Conservation (phyloP, 306 rosid species). For the Casuarina glauca region DNA sequence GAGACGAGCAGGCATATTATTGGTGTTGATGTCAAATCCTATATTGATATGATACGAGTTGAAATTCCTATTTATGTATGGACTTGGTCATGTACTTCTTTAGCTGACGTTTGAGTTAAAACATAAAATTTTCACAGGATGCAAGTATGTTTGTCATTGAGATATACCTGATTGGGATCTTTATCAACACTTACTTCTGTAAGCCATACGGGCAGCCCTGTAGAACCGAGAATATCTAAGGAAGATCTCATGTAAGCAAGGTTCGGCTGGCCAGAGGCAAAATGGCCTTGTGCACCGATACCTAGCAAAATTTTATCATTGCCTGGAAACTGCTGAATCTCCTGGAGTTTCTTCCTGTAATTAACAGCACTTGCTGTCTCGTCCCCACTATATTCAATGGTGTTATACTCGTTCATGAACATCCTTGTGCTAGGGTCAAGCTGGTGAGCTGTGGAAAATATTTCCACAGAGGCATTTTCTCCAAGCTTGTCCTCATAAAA, state of each 20-base stretch:
- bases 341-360: slow-evolving; percentile 38
- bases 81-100: no score
- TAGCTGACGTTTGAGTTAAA: no score
- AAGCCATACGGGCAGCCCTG: slow-evolving; percentile 67
- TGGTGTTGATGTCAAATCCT: no score
- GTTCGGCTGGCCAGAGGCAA: slow-evolving; percentile 49
- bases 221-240: slow-evolving; percentile 49
- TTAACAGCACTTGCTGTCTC: slow-evolving; percentile 33
- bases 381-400: slow-evolving; percentile 53
- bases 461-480: slow-evolving; percentile 52
- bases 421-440: slow-evolving; percentile 53
- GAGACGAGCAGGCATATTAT: no score
- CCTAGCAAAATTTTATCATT: slow-evolving; percentile 37
- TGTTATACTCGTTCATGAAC: slow-evolving; percentile 74
- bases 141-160: not conserved
- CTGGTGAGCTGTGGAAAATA: slow-evolving; percentile 41
- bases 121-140: not conserved
- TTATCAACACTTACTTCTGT: slow-evolving; percentile 53
- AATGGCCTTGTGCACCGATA: slow-evolving; percentile 71
- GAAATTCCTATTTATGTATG: no score
- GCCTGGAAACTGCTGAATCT: slow-evolving; percentile 50
- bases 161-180: slow-evolving; percentile 51
- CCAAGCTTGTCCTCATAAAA: slow-evolving; percentile 61
- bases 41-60: no score
- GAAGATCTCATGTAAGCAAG: slow-evolving; percentile 65